These are phyloP conservation scores for Zygotorulaspora danielsina DNA, from an alignment of 805 yeast species.

Conservation along the genomic window DNA sequence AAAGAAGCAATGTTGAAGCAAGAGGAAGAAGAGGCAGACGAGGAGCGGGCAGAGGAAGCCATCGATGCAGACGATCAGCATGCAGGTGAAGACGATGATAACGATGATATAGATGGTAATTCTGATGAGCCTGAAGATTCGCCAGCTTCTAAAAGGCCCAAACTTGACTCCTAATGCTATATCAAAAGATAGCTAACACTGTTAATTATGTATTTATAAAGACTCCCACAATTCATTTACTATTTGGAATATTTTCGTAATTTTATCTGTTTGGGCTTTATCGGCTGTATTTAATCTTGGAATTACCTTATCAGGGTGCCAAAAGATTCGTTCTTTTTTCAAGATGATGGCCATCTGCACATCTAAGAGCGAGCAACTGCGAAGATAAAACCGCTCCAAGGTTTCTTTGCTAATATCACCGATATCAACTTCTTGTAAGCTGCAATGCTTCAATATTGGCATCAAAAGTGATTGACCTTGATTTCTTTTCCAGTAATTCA, in stretches of 20 bases:
- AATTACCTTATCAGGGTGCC: conserved; percentile 62
- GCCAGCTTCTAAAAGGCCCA: conserved; percentile 17
- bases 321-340: conserved; percentile 51
- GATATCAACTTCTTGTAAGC: conserved; percentile 1
- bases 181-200: neutral
- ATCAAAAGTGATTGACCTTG: neutral
- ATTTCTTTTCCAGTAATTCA: conserved; percentile 1
- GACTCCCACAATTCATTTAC: conserved; percentile 40
- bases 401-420: conserved; percentile 7
- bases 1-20: conserved; percentile 34
- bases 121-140: conserved; percentile 33
- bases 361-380: conserved; percentile 7
- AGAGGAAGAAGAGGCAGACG: conserved; percentile 33
- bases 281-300: conserved; percentile 7
- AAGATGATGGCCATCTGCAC: conserved; percentile 17
- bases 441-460: neutral
- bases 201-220: conserved; percentile 1
- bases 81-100: conserved; percentile 41
- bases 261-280: conserved; percentile 19
- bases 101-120: conserved; percentile 32
- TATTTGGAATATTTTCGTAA: conserved; percentile 43
- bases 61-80: conserved; percentile 41
- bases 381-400: conserved; percentile 14
- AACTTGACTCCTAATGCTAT: conserved; percentile 13
- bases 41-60: conserved; percentile 37